Conservation (phyloP, 208 protist genomes). For the Acanthamoeba triangularis region DNA sequence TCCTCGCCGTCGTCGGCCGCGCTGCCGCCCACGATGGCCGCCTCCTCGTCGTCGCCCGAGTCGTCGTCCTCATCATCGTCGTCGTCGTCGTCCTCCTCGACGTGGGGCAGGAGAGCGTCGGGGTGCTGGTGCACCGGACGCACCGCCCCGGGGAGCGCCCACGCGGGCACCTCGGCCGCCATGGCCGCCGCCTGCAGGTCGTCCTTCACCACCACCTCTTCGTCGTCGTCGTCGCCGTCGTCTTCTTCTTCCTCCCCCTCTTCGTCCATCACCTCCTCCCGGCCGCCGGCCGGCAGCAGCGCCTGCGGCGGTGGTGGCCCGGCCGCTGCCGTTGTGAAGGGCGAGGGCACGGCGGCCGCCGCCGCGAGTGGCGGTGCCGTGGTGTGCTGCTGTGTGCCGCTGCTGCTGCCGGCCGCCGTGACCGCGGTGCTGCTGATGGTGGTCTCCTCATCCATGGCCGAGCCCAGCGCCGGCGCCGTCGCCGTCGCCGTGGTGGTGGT, state of each 20-base stretch:
- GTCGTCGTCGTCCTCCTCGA: not conserved
- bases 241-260: not conserved
- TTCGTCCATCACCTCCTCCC: not conserved
- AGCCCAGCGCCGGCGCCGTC: too few relatives aligned
- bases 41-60: slow-evolving; percentile 5
- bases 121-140: not conserved
- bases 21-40: not conserved
- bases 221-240: not conserved
- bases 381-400: not conserved
- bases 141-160: not conserved
- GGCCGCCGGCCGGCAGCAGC: not conserved
- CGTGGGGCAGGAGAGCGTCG: not conserved
- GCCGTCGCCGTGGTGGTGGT: too few relatives aligned
- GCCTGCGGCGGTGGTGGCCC: not conserved
- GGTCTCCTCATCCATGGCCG: not conserved
- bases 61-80: slow-evolving; percentile 3
- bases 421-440: not conserved
- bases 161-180: slow-evolving; percentile 24
- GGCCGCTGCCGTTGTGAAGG: not conserved
- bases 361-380: not conserved
- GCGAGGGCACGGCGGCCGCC: not conserved
- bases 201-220: not conserved
- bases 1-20: not conserved
- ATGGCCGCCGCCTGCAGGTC: slow-evolving; percentile 23
- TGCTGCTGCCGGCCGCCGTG: not conserved